Evolutionary conservation across 2,329 filamentous ascomycete species (phyloP).

Genomic region (Colletotrichum sp.): DNA sequence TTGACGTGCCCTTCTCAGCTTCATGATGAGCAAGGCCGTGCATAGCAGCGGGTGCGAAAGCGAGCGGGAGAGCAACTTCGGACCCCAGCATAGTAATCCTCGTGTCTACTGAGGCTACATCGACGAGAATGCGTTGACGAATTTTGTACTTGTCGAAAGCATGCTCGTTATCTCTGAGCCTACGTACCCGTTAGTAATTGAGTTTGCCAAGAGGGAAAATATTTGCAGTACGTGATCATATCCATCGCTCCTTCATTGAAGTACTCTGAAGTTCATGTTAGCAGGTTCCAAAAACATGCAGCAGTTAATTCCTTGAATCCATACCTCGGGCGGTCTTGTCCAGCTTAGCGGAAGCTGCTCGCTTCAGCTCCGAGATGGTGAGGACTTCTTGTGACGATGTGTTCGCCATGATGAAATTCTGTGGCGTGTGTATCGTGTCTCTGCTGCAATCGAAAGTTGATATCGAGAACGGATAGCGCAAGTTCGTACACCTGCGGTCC

Average conservation of each 20-base stretch:
- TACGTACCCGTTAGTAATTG: not conserved
- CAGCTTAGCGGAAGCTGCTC: not conserved
- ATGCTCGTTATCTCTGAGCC: not conserved
- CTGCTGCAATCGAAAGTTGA: not conserved
- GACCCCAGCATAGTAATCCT: not conserved
- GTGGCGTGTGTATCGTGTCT: not conserved
- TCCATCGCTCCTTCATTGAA: not conserved
- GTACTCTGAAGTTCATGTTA: not conserved
- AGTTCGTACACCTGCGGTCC: not conserved
- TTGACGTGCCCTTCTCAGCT: not conserved
- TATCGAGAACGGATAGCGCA: not conserved
- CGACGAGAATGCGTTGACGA: not conserved
- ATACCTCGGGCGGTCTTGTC: not conserved
- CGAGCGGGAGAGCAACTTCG: not conserved
- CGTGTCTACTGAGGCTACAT: not conserved
- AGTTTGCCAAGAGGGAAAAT: not conserved
- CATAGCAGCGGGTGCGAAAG: not conserved
- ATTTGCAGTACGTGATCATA: not conserved
- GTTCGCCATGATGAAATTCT: not conserved
- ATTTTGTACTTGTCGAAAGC: not conserved
- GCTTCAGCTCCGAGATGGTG: not conserved
- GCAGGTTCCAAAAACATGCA: not conserved
- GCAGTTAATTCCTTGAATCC: not conserved
- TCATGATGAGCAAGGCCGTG: not conserved
- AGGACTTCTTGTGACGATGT: not conserved